These are phyloP conservation scores for Nemania sp. DNA, from an alignment of 2,329 filamentous ascomycete genomes.

Conservation along the genomic window DNA sequence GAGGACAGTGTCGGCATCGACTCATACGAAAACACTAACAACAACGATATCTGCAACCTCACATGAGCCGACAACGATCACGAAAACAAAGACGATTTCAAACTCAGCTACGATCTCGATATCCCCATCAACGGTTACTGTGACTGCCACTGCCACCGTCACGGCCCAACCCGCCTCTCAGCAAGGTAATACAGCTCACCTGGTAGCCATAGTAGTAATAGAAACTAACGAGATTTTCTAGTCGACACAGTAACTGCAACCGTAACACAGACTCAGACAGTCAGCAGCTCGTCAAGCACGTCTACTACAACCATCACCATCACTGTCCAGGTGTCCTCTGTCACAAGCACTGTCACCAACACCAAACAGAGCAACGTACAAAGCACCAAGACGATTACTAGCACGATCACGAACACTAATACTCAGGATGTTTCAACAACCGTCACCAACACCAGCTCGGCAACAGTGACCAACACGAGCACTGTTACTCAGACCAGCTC, in stretches of 20 bases:
- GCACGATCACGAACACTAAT: background rate
- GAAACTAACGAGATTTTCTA: slow-evolving; percentile 9
- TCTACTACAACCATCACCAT: slow-evolving; percentile 9
- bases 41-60: background rate
- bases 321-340: background rate
- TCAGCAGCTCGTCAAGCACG: slow-evolving; percentile 7
- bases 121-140: background rate
- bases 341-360: background rate
- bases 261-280: slow-evolving; percentile 1
- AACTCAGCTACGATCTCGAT: background rate
- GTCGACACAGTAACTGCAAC: slow-evolving; percentile 10
- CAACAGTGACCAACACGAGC: background rate
- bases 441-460: background rate
- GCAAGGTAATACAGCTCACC: too few species aligned
- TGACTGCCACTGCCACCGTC: slow-evolving; percentile 2
- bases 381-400: background rate
- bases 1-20: background rate
- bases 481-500: background rate
- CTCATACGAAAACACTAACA: background rate
- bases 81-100: slow-evolving; percentile 1
- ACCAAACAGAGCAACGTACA: background rate
- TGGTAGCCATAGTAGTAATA: background rate
- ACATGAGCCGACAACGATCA: background rate
- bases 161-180: too few species aligned
- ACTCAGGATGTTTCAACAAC: background rate